Evolutionary conservation across 306 rosid genomes (phyloP).

Genomic region (Ceratonia siliqua): DNA sequence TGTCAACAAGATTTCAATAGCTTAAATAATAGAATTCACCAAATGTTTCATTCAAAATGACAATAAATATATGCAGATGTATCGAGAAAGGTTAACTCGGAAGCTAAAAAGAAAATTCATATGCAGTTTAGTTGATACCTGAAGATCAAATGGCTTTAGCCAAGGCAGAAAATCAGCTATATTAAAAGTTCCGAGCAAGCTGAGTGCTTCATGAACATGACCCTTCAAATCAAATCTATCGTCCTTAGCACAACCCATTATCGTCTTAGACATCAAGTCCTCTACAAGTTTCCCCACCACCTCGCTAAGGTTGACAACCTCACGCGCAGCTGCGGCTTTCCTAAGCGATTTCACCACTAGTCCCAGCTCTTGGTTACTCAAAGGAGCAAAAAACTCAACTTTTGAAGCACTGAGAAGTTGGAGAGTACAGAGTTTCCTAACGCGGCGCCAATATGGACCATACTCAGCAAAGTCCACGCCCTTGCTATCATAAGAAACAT

Average conservation of each 20-base stretch:
- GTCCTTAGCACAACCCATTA: neutral
- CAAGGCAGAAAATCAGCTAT: slow-evolving; percentile 26
- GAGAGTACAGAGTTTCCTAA: slow-evolving; percentile 24
- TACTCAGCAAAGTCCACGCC: slow-evolving; percentile 17
- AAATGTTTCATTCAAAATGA: too few relatives aligned
- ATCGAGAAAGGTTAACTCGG: too few relatives aligned
- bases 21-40: neutral
- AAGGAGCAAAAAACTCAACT: neutral
- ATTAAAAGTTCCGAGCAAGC: slow-evolving; percentile 23
- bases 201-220: neutral
- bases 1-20: neutral
- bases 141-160: slow-evolving; percentile 30
- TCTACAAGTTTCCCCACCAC: neutral
- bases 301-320: slow-evolving; percentile 31
- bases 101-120: too few relatives aligned
- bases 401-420: slow-evolving; percentile 17
- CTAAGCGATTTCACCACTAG: neutral
- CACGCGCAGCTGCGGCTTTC: neutral
- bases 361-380: neutral
- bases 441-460: slow-evolving; percentile 38
- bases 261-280: neutral
- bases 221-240: slow-evolving; percentile 2
- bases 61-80: too few relatives aligned
- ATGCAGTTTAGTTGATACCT: too few relatives aligned
- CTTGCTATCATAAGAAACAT: neutral